These are phyloP conservation scores for Silene vulgaris DNA, from an alignment of 179 eudicot genomes.

Conservation along the genomic window DNA sequence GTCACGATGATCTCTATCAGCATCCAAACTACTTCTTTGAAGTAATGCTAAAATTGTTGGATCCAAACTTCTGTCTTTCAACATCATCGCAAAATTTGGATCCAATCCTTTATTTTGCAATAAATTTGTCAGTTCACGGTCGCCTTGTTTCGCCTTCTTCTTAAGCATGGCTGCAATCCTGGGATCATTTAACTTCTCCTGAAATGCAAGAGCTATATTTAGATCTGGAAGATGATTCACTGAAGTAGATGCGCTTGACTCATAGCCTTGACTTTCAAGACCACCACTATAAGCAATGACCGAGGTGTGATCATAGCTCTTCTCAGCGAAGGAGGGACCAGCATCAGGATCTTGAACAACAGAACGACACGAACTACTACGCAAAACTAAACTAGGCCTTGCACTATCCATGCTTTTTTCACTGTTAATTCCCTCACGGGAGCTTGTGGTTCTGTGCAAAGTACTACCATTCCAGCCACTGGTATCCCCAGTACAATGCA, in stretches of 20 bases:
- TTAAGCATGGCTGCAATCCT: constrained; percentile 75
- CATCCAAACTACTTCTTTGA: constrained; percentile 98
- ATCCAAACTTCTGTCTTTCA: constrained; percentile 88
- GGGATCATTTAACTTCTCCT: constrained; percentile 86
- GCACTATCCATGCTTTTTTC: constrained; percentile 94
- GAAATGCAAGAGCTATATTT: constrained; percentile 72
- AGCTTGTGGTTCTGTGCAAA: constrained; percentile 35
- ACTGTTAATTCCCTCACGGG: constrained; percentile 73
- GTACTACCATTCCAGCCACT: constrained; percentile 51
- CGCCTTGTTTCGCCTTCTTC: constrained; percentile 66
- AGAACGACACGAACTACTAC: constrained; percentile 84
- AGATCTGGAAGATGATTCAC: constrained; percentile 66
- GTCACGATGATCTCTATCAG: constrained; percentile 93
- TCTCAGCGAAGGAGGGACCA: constrained; percentile 61
- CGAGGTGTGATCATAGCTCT: constrained; percentile 51
- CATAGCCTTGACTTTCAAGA: constrained; percentile 85
- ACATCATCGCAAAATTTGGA: constrained; percentile 98
- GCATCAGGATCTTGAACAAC: constrained; percentile 79
- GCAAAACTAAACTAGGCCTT: constrained; percentile 82
- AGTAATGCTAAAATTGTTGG: constrained; percentile 88
- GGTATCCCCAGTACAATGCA: constrained; percentile 60
- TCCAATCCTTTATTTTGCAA: constrained; percentile 94
- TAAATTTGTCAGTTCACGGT: constrained; percentile 64
- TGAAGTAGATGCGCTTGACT: constrained; percentile 77
- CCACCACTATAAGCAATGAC: constrained; percentile 78